Conservation (phyloP, 805 yeast genomes). For the Torulaspora delbrueckii region DNA sequence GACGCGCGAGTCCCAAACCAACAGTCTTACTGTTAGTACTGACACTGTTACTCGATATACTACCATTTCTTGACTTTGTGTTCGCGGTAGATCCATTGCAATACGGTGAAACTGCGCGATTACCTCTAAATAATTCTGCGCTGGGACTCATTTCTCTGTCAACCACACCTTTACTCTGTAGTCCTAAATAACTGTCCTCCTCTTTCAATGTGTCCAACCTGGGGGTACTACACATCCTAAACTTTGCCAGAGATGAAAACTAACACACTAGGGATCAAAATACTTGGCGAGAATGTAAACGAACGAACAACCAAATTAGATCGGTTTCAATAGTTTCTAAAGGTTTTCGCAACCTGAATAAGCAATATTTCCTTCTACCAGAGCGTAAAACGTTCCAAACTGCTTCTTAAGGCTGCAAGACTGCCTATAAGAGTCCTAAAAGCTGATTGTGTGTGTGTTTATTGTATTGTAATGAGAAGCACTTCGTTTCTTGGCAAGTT, state of each 20-base stretch:
- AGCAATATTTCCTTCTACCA: not conserved
- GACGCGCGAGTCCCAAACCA: conserved; percentile 29
- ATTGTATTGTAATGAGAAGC: no score
- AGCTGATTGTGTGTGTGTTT: not conserved
- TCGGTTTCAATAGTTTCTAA: not conserved
- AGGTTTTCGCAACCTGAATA: not conserved
- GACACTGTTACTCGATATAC: conserved; percentile 11
- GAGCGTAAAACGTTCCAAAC: not conserved
- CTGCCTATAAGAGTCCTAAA: not conserved
- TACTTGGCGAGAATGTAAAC: not conserved
- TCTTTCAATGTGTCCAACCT: conserved; percentile 12
- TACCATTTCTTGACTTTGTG: conserved; percentile 7
- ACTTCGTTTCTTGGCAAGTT: not conserved
- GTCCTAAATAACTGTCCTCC: conserved; percentile 6
- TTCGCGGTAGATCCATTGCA: not conserved
- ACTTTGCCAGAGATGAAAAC: not conserved
- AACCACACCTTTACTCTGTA: not conserved
- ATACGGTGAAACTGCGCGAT: conserved; percentile 1
- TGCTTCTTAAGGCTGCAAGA: not conserved
- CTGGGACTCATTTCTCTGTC: not conserved
- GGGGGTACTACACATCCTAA: not conserved
- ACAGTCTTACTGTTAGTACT: conserved; percentile 21
- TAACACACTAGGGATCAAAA: not conserved
- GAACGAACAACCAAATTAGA: not conserved
- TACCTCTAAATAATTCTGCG: not conserved